Percentiles rank a stretch among this genome's conserved stretches.
phyloP scores from a whole-genome alignment of 352 stramenopile species.

The Blastocystis sp. region DNA sequence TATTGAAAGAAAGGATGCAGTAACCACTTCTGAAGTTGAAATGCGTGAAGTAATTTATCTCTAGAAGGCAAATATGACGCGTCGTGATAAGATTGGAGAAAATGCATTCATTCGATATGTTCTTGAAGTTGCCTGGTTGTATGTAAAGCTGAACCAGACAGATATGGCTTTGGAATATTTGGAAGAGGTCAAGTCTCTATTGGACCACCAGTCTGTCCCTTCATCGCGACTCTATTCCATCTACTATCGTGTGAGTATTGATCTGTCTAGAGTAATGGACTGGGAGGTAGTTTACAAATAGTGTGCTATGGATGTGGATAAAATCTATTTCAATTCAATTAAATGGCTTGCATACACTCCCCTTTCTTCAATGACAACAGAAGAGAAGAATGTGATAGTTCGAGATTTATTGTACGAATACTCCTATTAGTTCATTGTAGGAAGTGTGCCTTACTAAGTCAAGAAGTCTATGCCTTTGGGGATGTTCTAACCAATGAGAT shows the following conservation, averaged over 20 bases:
- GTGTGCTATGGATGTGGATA: constrained; percentile 27
- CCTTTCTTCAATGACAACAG: constrained; percentile 19
- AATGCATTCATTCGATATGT: constrained; percentile 50
- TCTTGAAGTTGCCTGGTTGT: constrained; percentile 55
- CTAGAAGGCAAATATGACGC: not conserved
- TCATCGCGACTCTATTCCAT: constrained; percentile 43
- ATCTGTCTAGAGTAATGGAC: not conserved
- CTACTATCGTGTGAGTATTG: constrained; percentile 60
- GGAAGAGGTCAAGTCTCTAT: constrained; percentile 26
- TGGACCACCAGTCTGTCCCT: constrained; percentile 35
- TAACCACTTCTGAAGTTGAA: not conserved
- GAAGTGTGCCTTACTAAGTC: constrained; percentile 3
- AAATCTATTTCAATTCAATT: constrained; percentile 18
- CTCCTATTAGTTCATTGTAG: not conserved
- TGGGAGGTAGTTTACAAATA: not conserved
- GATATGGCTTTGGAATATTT: constrained; percentile 58
- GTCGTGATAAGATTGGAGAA: constrained; percentile 60
- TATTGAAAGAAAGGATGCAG: not conserved
- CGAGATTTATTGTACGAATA: not conserved
- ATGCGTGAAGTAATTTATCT: not conserved
- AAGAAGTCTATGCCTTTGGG: constrained; percentile 51
- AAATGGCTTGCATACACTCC: constrained; percentile 60
- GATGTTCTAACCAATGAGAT: constrained; percentile 38
- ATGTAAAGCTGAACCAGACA: constrained; percentile 45
- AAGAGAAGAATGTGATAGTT: constrained; percentile 16